Evolutionary conservation across 2,329 filamentous ascomycete genomes (phyloP).

Genomic region (Ilyonectria destructans): DNA sequence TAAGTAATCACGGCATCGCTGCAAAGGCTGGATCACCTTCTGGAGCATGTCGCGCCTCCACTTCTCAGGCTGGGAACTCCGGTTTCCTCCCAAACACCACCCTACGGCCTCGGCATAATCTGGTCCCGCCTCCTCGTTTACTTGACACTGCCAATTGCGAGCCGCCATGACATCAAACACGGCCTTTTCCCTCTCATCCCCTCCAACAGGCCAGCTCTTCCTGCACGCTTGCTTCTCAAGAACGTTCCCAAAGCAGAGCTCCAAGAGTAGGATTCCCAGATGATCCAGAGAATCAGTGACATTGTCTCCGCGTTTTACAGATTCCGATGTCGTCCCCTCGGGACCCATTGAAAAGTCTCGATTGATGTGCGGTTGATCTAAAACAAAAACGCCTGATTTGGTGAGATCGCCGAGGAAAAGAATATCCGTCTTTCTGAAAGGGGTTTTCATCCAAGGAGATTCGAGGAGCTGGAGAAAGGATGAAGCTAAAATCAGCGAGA

Average conservation of each 20-base stretch:
- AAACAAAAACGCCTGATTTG: neutral
- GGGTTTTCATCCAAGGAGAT: constrained; percentile 43
- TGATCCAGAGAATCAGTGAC: neutral
- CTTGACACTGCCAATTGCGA: constrained; percentile 19
- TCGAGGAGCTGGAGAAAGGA: constrained; percentile 49
- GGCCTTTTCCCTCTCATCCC: neutral
- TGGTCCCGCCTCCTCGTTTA: constrained; percentile 18
- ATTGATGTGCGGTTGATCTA: neutral
- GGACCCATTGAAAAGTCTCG: neutral
- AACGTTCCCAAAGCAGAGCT: neutral
- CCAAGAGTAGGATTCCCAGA: neutral
- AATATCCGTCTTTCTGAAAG: constrained; percentile 41
- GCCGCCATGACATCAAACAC: constrained; percentile 23
- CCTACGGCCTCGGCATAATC: constrained; percentile 27
- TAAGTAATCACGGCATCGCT: constrained; percentile 10
- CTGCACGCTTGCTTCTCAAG: neutral
- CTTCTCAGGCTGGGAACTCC: constrained; percentile 4
- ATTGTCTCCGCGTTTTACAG: neutral
- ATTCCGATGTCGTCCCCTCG: neutral
- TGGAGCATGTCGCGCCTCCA: constrained; percentile 32
- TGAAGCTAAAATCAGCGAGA: constrained; percentile 46
- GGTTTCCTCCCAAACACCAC: constrained; percentile 25
- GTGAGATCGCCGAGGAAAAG: constrained; percentile 6
- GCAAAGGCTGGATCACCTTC: constrained; percentile 14
- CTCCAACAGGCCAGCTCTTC: neutral